Evolutionary conservation across 768 basidiomycete genomes (phyloP).

Genomic region (Mycena galericulata): DNA sequence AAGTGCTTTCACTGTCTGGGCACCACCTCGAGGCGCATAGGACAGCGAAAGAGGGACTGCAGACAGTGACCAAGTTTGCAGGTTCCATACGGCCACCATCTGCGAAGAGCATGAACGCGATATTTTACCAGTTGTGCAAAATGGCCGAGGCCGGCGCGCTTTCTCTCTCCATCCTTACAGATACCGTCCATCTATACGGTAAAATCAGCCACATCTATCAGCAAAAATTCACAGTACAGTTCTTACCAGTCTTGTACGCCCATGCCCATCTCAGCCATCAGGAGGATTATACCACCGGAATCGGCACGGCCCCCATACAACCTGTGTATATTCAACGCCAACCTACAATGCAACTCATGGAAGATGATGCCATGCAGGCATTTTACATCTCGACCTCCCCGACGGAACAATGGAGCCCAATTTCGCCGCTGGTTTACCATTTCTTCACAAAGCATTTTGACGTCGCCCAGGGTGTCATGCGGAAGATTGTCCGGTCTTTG

Average conservation of each 20-base stretch:
- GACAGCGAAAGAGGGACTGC: slow-evolving; percentile 2
- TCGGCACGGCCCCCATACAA: not conserved
- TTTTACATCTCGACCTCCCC: not conserved
- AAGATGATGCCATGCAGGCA: slow-evolving; percentile 3
- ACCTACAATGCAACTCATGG: not conserved
- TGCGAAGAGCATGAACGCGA: not conserved
- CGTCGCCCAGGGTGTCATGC: not conserved
- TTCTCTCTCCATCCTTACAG: slow-evolving; percentile 2
- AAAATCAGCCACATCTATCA: not conserved
- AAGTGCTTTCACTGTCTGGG: not conserved
- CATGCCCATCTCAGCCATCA: not conserved
- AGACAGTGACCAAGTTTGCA: not conserved
- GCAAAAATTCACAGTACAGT: not conserved
- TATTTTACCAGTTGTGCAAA: not conserved
- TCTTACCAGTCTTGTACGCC: slow-evolving; percentile 14
- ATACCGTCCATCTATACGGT: not conserved
- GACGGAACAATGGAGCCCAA: not conserved
- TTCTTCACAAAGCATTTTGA: slow-evolving; percentile 2
- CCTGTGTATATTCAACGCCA: not conserved
- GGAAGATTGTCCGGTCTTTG: too few species aligned
- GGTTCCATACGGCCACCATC: not conserved
- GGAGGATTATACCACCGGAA: not conserved
- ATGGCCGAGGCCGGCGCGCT: not conserved
- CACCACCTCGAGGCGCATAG: not conserved
- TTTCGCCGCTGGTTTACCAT: not conserved